Evolutionary conservation across 108 stramenopile species (phyloP), one percentile per base, ranked within the genome.

Genomic region (Cylindrotheca closterium): DNA sequence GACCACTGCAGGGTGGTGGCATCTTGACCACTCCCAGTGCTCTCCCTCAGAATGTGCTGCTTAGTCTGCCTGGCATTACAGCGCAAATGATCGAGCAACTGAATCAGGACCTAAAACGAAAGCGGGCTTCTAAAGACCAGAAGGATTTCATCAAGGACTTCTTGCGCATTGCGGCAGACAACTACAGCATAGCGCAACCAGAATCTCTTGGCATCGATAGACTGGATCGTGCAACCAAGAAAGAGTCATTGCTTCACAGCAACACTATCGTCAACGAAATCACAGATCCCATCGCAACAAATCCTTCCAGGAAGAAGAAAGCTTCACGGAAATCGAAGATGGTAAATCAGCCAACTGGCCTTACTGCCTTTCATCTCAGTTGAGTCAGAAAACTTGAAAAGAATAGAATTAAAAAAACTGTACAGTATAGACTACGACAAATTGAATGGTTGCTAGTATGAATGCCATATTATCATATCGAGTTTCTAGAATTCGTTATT

Each of bases 111-210:
- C 62, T 95, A 34, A 57, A 29, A 17, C 69, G 76, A 34, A 95
- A 95, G 62, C 73, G 86, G 26, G 75, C 87, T 18, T 89, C 94
- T 23, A 95, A 95, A 63, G 91, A 87, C 34, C 94, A 95, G 63
- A 95, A 91, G 68, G 91, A 92, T 29, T 63, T 70, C 32, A 67
- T 95, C 27, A 88, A 88, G 7, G 91, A 92, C 48, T 49, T 91
- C 5, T 58, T 95, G 47, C 72, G 87, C 7, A 67, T 84, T 7
- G 88, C 89, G n/a, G 85, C 91, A 28, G 87, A 90, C 56, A 83
- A 77, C 55, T 72, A 80, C 61, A 83, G 80, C 51, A 68, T 78
- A 55, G 73, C 51, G 4, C 62, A 73, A 15, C 65, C 69, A 4
- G 64, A 51, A 29, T 23, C 17, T 4, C 8, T 53, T 48, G 31